Base-by-base conservation (phyloP, 2,329 filamentous ascomycete species). In the Stachybotrys chartarum region DNA sequence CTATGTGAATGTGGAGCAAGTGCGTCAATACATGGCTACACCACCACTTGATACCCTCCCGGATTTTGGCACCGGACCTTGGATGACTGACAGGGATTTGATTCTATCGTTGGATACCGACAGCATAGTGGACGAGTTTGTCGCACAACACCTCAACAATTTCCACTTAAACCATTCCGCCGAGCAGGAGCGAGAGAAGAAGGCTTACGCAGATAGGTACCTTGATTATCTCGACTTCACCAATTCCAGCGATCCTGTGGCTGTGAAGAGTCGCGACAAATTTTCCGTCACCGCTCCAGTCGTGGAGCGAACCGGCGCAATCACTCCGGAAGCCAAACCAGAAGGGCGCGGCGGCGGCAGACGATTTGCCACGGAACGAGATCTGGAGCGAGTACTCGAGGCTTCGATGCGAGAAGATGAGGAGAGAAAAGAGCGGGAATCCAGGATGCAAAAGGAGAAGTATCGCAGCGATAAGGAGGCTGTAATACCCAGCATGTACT, bases 391-490 rank as follows among this genome's bases (percentile, higher is more conserved):
- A 44, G 86, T 88, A 7, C 72, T 92, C 51, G 83, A 88, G 65
- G 85, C 88, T 61, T 91, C 88, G 0, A 81, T 86, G 64, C 79
- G 81, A 24, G 85, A 87, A 60, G 86, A 89, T 57, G 85, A 86
- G 59, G 87, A 90, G 64, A 79, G 83, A 39, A 79, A 83, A 56
- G 87, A 90, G 60, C 83, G 86, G 51, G 85, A 88, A 60, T 71
- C 78, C 50, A 76, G 81, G 53, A 81, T 82, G 39, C 81, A 84
- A 60, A 84, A 86, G 65, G 84, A 87, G 54, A 86, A 86, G 64
- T 85, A 86, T 56, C 86, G 88, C 58, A 87, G 83, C 59, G 86
- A 89, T 49, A 91, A 89, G 65, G 90, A 93, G 68, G 90, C 90
- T 0, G 77, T 80, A 5, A 83, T 93, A 51, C 89, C 89, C 0